Conservation (phyloP, 257 asterid species). For the Coffea eugenioides region DNA sequence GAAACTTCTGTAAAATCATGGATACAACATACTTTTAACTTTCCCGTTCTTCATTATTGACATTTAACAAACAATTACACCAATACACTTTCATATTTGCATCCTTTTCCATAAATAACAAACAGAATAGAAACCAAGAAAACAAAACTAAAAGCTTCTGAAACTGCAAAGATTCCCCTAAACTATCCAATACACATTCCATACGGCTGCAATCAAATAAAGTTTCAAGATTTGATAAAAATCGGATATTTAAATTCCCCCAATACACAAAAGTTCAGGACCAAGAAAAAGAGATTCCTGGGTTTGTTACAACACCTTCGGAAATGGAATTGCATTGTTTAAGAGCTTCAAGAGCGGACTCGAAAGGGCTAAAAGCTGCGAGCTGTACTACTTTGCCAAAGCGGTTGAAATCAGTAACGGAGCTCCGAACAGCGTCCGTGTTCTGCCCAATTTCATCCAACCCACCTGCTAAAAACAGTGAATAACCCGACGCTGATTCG, state of each 20-base stretch:
- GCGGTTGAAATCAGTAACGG: slow-evolving; percentile 68
- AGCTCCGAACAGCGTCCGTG: slow-evolving; percentile 71
- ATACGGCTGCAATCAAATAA: too few relatives aligned
- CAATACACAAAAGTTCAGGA: background rate
- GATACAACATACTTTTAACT: background rate
- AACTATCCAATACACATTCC: too few relatives aligned
- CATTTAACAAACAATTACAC: background rate
- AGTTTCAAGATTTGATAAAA: background rate
- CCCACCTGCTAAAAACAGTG: slow-evolving; percentile 58
- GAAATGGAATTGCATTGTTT: slow-evolving; percentile 86
- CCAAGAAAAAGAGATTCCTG: too few relatives aligned
- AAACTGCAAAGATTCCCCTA: too few relatives aligned
- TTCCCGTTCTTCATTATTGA: background rate
- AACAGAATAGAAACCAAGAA: too few relatives aligned
- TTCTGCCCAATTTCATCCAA: slow-evolving; percentile 92
- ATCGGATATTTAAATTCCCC: too few relatives aligned
- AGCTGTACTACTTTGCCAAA: slow-evolving; percentile 82
- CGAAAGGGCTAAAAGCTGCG: slow-evolving; percentile 67
- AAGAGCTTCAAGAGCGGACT: slow-evolving; percentile 91
- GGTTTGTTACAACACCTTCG: slow-evolving; percentile 51
- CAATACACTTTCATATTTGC: background rate
- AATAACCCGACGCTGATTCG: slow-evolving; percentile 88
- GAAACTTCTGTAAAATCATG: background rate
- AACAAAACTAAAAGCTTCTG: too few relatives aligned
- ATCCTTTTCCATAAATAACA: too few relatives aligned